Evolutionary conservation across 805 yeast species (phyloP), one percentile per base, ranked within the genome.

Genomic region (Monosporozyma aquatica): DNA sequence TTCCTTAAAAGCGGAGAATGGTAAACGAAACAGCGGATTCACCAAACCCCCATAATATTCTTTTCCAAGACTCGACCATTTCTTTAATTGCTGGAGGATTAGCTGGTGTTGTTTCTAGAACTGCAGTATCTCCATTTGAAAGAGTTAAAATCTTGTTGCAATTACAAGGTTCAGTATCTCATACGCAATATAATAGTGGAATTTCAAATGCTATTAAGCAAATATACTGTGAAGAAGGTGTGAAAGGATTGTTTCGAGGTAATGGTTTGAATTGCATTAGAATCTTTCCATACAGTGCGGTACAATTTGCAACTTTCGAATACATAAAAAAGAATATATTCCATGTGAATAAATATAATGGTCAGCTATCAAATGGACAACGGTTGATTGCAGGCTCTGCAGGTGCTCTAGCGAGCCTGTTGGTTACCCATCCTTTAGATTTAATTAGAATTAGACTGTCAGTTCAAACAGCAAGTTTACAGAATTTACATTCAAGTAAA

Each of bases 61-160:
- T 17, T 20, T 32, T 32, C 11, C 23, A 32, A 11, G 35, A 32
- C 22, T 32, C 35, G 8, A 42, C 38, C 24, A 37, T 42, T 20
- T 43, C 47, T 3, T 70, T 83, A 29, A 45, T 82, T 7, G 73
- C 85, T 5, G 94, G 94, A 13, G 92, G 92, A 6, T 53, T 78
- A 7, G 90, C 81, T 2, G 94, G 94, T 14, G 87, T 87, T 0
- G 68, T 82, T 0, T 84, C 95, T 1, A 70, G 97, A 42, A 90
- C 97, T 0, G 86, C 83, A 1, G 96, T 89, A 5, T 85, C 96
- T 10, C 98, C 98, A 1, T 79, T 90, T 63, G 98, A 90, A 61
- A 70, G 98, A 51, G 94, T 92, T 52, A 90, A 90, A 64, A 92
- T 92, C 48, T 64, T 90, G 21, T 76, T 87, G 53, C 98, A 90